A percentile compares a stretch with the other conserved stretches of the same genome.
Evolutionary conservation across 768 basidiomycete genomes (phyloP).

Genomic region (Phylloporus sp.): DNA sequence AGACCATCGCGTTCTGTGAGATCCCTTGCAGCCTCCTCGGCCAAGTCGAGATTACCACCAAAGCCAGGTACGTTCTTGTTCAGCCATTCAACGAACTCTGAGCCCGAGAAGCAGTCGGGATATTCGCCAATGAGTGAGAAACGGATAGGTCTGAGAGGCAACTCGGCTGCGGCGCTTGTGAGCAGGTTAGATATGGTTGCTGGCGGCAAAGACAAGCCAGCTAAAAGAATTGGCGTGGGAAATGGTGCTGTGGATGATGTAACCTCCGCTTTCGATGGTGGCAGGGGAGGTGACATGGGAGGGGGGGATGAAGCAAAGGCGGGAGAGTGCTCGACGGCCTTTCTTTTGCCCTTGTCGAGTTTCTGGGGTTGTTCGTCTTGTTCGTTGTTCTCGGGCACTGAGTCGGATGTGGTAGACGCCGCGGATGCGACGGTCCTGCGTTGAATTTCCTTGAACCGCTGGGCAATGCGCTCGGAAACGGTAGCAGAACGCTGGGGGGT

Average conservation of each 20-base stretch:
- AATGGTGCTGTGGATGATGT: conserved; percentile 34
- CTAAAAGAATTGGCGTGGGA: conserved; percentile 60
- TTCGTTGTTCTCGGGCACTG: conserved; percentile 22
- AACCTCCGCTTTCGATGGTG: conserved; percentile 40
- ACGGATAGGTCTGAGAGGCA: conserved; percentile 66
- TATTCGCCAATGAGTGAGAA: conserved; percentile 83
- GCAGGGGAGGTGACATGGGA: conserved; percentile 56
- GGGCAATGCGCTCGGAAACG: conserved; percentile 82
- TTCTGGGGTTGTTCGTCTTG: conserved; percentile 40
- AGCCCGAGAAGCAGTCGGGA: conserved; percentile 80
- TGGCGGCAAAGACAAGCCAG: conserved; percentile 66
- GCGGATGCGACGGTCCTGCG: conserved; percentile 41
- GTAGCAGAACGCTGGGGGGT: conserved; percentile 63
- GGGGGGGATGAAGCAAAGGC: conserved; percentile 49
- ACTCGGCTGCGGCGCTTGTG: conserved; percentile 61
- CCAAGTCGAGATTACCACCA: conserved; percentile 69
- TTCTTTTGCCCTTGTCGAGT: conserved; percentile 83
- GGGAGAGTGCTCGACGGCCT: conserved; percentile 40
- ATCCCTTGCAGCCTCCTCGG: conserved; percentile 63
- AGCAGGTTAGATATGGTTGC: conserved; percentile 65
- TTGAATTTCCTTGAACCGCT: conserved; percentile 77
- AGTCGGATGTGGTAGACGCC: conserved; percentile 22
- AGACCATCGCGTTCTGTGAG: conserved; percentile 50
- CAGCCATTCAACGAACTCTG: conserved; percentile 85
- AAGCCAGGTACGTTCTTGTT: conserved; percentile 73